Evolutionary conservation across 805 yeast genomes (phyloP), one percentile per base, ranked within the genome.

Genomic region (Hanseniaspora meyeri): DNA sequence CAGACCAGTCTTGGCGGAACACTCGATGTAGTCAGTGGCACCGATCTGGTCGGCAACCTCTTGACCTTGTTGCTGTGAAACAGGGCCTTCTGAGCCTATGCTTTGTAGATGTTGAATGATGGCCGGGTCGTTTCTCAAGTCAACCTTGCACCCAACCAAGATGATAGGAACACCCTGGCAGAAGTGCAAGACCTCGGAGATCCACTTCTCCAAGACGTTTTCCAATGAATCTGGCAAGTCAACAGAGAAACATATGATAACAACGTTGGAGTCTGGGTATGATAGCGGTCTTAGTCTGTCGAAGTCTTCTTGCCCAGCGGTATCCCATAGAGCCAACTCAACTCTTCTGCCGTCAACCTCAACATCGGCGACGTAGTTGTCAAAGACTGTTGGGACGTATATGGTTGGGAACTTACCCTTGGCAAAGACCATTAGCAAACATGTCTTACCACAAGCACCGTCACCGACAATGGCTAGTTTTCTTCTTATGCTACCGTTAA

Each of bases 271-370:
- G 69, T 93, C 97, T 31, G 90, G 83, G 70, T 93, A 93, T 51
- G 95, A 85, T 59, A 91, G 75, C 0, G 97, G 87, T 68, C 98
- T 80, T 68, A 91, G 77, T 60, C 97, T 78, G 69, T 91, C 98
- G 64, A 91, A 91, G 72, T 91, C 98, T 72, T 91, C 98, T 74
- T 91, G 98, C 8, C 98, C 98, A 1, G 98, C 98, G 6, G 98
- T 91, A 68, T 89, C 96, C 96, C 96, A 89, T 63, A 89, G 76
- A 8, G 96, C 95, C 71, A 89, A 76, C 70, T 90, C 96, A 58
- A 91, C 97, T 69, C 86, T 80, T 72, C 91, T 85, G 51, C 95
- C 95, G 65, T 85, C 91, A 58, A 85, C 84, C 67, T 82, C 96
- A 58, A 91, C 97, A 70, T 89, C 96, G 49, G 97, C 95, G 65